Base-by-base conservation (phyloP, 495 filamentous ascomycete genomes). In the Podospora pseudopauciseta region DNA sequence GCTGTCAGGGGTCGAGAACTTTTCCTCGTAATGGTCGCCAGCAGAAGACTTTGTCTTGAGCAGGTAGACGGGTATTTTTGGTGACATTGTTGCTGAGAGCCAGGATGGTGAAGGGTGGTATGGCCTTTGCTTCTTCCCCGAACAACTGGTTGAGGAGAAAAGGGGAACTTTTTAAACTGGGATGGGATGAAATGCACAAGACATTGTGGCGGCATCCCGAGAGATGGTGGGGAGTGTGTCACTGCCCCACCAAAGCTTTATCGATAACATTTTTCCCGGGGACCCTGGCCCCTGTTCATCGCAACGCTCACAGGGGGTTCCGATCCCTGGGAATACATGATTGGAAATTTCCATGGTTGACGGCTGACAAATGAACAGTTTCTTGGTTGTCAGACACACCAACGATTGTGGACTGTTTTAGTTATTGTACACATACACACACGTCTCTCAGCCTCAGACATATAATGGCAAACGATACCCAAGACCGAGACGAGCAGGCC, bases 1-100 rank as follows among this genome's bases (percentile, higher is more conserved):
- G 27, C 71, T 63, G 28, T 76, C 53, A 49, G 39, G 39, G 15
- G 76, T 63, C 49, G 85, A 81, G 78, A 98, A 93, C 70, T 87
- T 86, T 58, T 91, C 88, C 60, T 90, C 86, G 77, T 98, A 98
- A 30, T 86, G 84, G 78, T 98, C 94, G 13, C 81, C 81, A 0
- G 93, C 92, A 2, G 79, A 82, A 2, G 93, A 96, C 75, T 86
- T 88, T 9, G 93, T 96, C 78, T 98, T 98, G 64, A 98, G 87
- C 20, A 98, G 86, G 53, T 96, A 84, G 32, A 97, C 73, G 0
- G 90, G 90, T 16, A 84, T 82, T 34, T 71, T 77, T 5, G 60
- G 60, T 27, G 70, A 9, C 70, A 73, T 72, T 49, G 28, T 70
- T 39, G 19, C 30, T 39, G 28, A 13, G 5, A 4, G 11, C 20